Evolutionary conservation across 1,284 basidiomycete species (phyloP).

Genomic region (Agroathelia rolfsii): DNA sequence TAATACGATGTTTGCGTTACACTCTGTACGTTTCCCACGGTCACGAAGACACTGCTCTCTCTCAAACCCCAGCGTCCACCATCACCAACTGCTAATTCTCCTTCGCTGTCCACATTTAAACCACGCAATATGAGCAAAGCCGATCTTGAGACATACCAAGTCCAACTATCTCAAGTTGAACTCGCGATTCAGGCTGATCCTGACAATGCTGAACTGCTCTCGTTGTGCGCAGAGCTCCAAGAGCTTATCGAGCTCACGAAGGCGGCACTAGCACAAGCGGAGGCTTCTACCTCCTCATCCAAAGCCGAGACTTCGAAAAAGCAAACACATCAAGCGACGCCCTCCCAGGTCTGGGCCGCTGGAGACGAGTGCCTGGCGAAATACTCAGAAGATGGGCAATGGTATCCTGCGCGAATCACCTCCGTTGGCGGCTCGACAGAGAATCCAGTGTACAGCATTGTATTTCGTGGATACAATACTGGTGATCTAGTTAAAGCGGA

Average conservation of each 20-base stretch:
- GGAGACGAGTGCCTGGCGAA: constrained; percentile 91
- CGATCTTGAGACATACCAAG: constrained; percentile 83
- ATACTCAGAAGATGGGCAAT: constrained; percentile 82
- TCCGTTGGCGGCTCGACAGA: constrained; percentile 80
- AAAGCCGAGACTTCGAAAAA: constrained; percentile 51
- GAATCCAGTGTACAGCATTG: constrained; percentile 83
- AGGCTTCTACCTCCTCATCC: constrained; percentile 46
- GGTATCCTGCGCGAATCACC: constrained; percentile 89
- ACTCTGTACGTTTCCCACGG: no score
- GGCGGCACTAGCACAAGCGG: constrained; percentile 59
- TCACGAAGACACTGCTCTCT: no score
- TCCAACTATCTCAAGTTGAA: constrained; percentile 86
- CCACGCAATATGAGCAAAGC: constrained; percentile 69
- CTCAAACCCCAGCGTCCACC: no score
- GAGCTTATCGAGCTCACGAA: constrained; percentile 87
- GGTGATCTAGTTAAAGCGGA: constrained; percentile 80
- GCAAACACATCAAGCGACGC: constrained; percentile 32
- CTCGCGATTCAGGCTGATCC: constrained; percentile 79
- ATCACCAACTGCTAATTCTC: no score
- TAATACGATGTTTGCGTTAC: no score
- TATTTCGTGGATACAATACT: constrained; percentile 92
- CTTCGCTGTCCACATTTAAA: no score
- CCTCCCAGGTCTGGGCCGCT: constrained; percentile 53
- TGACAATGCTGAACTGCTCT: constrained; percentile 65
- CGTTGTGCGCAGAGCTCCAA: constrained; percentile 76